Evolutionary conservation across 495 filamentous ascomycete species (phyloP), one percentile per base, ranked within the genome.

Genomic region (Recurvomyces mirabilis): DNA sequence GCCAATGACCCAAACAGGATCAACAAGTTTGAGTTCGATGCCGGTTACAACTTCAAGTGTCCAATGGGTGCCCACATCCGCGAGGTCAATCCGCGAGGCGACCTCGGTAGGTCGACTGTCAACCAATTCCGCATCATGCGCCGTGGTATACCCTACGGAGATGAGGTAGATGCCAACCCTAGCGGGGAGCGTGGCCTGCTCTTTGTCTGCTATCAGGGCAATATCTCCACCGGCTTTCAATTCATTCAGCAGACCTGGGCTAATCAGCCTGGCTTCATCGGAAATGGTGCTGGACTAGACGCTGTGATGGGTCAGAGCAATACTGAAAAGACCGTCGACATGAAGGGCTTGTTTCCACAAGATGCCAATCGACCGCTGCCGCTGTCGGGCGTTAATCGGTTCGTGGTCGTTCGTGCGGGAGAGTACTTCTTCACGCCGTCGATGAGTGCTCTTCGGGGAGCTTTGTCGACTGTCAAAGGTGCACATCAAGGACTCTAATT

Each of bases 1-100:
- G 58, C 38, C 10, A n/a, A 10, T 1, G 55, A 61, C 38, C n/a
- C 51, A n/a, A 33, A 52, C 46, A 34, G 52, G 19, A 59, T 64
- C 57, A 42, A 61, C 28, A 46, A 42, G n/a, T 60, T 66, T 38
- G 39, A 40, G 6, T 54, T 54, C 31, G 10, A 14, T 14, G 32
- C 48, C 24, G 53, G n/a, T n/a, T n/a, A 53, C 21, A 58, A 67
- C 38, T 46, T 39, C 7, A 46, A 53, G 20, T 68, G 65, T 38
- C 65, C 65, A 18, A 64, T 65, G 41, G 60, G 63, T 5, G 65
- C 65, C 12, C 65, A 68, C 38, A 60, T 62, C 23, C 65, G 65
- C 49, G 66, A 68, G 60, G 60, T 53, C 7, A 67, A 66, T 41
- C 64, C 63, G 9, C 57, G 64, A 36, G 48, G 39, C 25, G 60